phyloP scores from a whole-genome alignment of 2,329 filamentous ascomycete species.

The Ophiosphaerella narmari region DNA sequence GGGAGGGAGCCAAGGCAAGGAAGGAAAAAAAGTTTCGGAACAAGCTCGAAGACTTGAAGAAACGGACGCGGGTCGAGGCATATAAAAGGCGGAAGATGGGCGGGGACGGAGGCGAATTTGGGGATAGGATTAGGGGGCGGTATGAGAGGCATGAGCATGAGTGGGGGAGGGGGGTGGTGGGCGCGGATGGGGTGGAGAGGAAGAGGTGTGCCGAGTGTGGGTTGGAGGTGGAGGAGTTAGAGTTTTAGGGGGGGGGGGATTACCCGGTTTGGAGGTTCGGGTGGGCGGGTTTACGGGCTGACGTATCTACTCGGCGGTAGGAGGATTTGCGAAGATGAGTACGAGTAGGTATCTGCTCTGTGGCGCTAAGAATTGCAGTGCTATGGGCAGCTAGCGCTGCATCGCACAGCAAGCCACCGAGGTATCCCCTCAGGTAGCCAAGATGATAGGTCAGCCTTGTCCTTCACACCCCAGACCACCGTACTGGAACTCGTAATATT shows the following conservation, averaged over 20 bases:
- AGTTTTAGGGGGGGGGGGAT: conserved; percentile 56
- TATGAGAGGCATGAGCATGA: conserved; percentile 83
- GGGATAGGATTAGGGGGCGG: conserved; percentile 69
- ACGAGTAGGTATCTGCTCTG: too few relatives aligned
- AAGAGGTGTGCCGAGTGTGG: conserved; percentile 74
- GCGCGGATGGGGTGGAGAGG: conserved; percentile 72
- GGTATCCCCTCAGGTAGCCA: too few relatives aligned
- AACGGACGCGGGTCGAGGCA: conserved; percentile 88
- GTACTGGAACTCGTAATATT: too few relatives aligned
- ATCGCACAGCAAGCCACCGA: too few relatives aligned
- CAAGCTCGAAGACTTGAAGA: conserved; percentile 88
- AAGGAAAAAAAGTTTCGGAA: conserved; percentile 92
- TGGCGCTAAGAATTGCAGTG: too few relatives aligned
- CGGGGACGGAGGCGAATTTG: conserved; percentile 63
- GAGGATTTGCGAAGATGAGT: too few relatives aligned
- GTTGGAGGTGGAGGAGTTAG: conserved; percentile 70
- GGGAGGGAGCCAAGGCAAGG: conserved; percentile 77
- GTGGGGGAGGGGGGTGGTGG: conserved; percentile 68
- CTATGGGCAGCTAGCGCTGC: too few relatives aligned
- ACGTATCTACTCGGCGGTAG: background rate
- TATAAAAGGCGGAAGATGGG: conserved; percentile 65
- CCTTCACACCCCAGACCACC: too few relatives aligned
- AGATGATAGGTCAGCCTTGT: too few relatives aligned
- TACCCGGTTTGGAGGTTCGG: too few relatives aligned
- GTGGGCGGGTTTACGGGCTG: background rate